A percentile compares a stretch with the other conserved stretches of the same genome.
Conservation (phyloP, 129 eudicot genomes). For the Ambrosia trifida region DNA sequence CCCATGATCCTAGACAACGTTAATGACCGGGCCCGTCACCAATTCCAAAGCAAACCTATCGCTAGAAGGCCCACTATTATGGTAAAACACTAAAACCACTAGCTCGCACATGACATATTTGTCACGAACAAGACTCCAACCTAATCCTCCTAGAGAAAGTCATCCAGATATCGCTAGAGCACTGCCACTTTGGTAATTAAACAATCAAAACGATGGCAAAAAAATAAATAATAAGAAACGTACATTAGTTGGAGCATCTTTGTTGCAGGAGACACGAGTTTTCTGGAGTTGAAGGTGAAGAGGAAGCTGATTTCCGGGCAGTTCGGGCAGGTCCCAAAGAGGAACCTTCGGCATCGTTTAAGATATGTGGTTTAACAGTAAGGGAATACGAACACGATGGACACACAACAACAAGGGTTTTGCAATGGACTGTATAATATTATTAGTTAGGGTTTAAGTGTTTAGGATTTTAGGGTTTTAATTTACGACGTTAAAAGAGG, state of each 20-base stretch:
- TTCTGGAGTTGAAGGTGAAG: slow-evolving; percentile 69
- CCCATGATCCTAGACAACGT: too few relatives aligned
- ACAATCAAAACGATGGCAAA: too few relatives aligned
- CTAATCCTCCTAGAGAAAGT: too few relatives aligned
- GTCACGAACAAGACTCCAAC: too few relatives aligned
- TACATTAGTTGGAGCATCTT: slow-evolving; percentile 85
- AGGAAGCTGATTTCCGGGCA: slow-evolving; percentile 66
- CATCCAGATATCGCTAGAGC: too few relatives aligned
- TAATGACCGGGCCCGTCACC: too few relatives aligned
- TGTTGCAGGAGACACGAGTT: slow-evolving; percentile 71
- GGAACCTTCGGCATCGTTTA: slow-evolving; percentile 49
- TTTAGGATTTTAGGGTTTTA: slow-evolving; percentile 36
- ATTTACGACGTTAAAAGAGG: not conserved
- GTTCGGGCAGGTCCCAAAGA: slow-evolving; percentile 77
- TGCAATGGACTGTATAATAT: not conserved
- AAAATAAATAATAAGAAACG: not conserved
- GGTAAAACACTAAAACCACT: too few relatives aligned
- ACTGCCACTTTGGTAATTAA: too few relatives aligned
- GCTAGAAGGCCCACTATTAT: too few relatives aligned
- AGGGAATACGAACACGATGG: not conserved
- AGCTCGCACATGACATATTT: too few relatives aligned
- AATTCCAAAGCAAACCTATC: too few relatives aligned
- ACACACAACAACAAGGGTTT: slow-evolving; percentile 16
- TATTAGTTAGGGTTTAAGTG: slow-evolving; percentile 26
- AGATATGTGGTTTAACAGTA: not conserved